A percentile compares a stretch with the other conserved stretches of the same genome.
These are phyloP conservation scores for Rhododendron simsii DNA, from an alignment of 148 eudicot species.

Conservation along the genomic window DNA sequence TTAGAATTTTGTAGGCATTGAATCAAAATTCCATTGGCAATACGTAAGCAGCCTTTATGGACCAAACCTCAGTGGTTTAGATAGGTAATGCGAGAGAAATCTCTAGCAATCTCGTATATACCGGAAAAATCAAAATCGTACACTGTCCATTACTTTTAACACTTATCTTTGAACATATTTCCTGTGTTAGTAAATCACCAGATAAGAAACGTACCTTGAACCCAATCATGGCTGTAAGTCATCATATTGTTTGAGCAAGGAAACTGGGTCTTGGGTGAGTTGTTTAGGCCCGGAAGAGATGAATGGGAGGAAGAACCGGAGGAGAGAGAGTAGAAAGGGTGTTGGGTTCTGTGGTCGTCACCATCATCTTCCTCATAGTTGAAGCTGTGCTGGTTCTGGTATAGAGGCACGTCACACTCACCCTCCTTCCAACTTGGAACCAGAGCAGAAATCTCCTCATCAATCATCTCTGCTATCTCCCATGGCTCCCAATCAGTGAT, in stretches of 20 bases:
- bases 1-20: no score
- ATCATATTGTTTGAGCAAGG: constrained; percentile 27
- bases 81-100: background rate
- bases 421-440: constrained; percentile 35
- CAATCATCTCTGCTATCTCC: constrained; percentile 49
- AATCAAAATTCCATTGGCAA: background rate
- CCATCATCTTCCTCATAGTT: constrained; percentile 35
- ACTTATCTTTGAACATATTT: background rate
- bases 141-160: constrained; percentile 11
- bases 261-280: constrained; percentile 14
- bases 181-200: background rate
- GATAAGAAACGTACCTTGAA: constrained; percentile 21
- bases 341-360: constrained; percentile 26
- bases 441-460: constrained; percentile 38
- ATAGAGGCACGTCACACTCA: constrained; percentile 13
- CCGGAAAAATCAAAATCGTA: constrained; percentile 27
- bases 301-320: constrained; percentile 39
- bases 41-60: background rate
- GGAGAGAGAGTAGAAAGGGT: constrained; percentile 19
- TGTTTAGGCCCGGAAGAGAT: constrained; percentile 19
- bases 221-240: constrained; percentile 27
- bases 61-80: background rate
- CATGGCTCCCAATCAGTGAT: constrained; percentile 40
- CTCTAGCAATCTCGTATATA: constrained; percentile 36
- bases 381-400: constrained; percentile 44